Conservation (phyloP, 108 stramenopile genomes). For the Skeletonema potamos region DNA sequence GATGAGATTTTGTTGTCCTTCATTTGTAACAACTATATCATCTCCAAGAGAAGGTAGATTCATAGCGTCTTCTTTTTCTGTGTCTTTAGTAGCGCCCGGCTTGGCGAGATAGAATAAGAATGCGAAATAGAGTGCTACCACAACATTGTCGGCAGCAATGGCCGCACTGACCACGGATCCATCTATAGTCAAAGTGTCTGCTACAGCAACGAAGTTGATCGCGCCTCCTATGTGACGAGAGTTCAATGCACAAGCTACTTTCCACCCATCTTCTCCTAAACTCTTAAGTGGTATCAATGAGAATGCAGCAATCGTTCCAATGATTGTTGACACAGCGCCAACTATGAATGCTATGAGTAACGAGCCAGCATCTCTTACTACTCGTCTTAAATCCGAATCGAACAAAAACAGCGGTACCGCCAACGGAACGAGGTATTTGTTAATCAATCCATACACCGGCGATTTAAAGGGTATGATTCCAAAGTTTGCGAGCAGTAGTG, state of each 20-base stretch:
- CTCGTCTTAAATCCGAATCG: slow-evolving; percentile 81
- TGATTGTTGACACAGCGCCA: slow-evolving; percentile 79
- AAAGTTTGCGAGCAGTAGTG: slow-evolving; percentile 65
- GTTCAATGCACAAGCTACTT: slow-evolving; percentile 83
- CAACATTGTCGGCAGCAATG: slow-evolving; percentile 90
- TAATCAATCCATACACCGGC: slow-evolving; percentile 57
- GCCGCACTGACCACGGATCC: slow-evolving; percentile 65
- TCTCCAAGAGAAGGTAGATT: slow-evolving; percentile 12
- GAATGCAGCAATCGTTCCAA: slow-evolving; percentile 79
- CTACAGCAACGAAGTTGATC: slow-evolving; percentile 92
- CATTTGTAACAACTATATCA: slow-evolving; percentile 39
- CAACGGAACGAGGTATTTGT: slow-evolving; percentile 77
- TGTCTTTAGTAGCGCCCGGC: slow-evolving; percentile 13
- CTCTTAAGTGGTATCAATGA: slow-evolving; percentile 65
- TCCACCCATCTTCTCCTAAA: slow-evolving; percentile 74
- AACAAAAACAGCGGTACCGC: slow-evolving; percentile 89
- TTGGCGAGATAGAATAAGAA: slow-evolving; percentile 71
- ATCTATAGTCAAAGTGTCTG: slow-evolving; percentile 73
- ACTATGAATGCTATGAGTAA: slow-evolving; percentile 77
- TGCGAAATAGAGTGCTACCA: slow-evolving; percentile 87
- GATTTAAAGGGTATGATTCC: slow-evolving; percentile 73
- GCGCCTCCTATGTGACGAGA: slow-evolving; percentile 95
- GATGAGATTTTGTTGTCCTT: slow-evolving; percentile 21
- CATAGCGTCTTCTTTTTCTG: slow-evolving; percentile 4
- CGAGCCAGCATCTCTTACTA: slow-evolving; percentile 75